These are phyloP conservation scores for Neurospora tetrasperma DNA, from an alignment of 495 filamentous ascomycete genomes.

Conservation along the genomic window DNA sequence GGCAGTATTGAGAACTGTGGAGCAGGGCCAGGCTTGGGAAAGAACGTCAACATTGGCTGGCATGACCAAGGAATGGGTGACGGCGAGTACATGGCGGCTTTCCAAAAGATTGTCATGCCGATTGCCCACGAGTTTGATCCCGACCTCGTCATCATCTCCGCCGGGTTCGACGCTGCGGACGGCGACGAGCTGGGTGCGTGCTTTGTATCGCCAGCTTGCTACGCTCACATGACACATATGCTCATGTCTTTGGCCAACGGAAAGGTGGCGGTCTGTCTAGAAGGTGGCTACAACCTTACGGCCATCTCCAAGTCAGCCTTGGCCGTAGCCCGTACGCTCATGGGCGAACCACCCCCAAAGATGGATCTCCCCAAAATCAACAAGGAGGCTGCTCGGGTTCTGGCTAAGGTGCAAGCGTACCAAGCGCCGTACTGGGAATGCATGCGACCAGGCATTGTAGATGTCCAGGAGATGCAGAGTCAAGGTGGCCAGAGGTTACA, in stretches of 20 bases:
- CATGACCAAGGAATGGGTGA: constrained; percentile 86
- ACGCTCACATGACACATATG: constrained; percentile 99
- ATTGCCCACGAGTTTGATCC: constrained; percentile 88
- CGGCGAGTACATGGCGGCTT: constrained; percentile 91
- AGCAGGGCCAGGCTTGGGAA: constrained; percentile 60
- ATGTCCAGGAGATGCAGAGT: constrained; percentile 28
- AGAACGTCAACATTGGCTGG: constrained; percentile 96
- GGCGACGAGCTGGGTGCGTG: constrained; percentile 90
- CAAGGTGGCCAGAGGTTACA: constrained; percentile 29
- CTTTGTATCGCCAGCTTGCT: constrained; percentile 80
- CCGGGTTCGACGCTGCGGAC: constrained; percentile 90
- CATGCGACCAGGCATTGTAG: constrained; percentile 43
- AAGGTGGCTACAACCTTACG: constrained; percentile 89
- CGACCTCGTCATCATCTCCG: constrained; percentile 90
- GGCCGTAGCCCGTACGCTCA: constrained; percentile 82
- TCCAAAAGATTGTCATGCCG: constrained; percentile 95
- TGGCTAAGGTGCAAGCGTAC: constrained; percentile 40
- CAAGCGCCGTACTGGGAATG: constrained; percentile 53
- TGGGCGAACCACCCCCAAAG: constrained; percentile 85
- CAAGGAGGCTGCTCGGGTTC: constrained; percentile 36
- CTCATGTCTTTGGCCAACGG: constrained; percentile 90
- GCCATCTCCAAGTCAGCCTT: constrained; percentile 89
- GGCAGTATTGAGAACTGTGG: constrained; percentile 74
- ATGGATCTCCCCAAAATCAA: constrained; percentile 40
- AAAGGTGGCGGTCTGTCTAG: constrained; percentile 83